Conservation (phyloP, 345 rosid species). For the Citrus unshiu region DNA sequence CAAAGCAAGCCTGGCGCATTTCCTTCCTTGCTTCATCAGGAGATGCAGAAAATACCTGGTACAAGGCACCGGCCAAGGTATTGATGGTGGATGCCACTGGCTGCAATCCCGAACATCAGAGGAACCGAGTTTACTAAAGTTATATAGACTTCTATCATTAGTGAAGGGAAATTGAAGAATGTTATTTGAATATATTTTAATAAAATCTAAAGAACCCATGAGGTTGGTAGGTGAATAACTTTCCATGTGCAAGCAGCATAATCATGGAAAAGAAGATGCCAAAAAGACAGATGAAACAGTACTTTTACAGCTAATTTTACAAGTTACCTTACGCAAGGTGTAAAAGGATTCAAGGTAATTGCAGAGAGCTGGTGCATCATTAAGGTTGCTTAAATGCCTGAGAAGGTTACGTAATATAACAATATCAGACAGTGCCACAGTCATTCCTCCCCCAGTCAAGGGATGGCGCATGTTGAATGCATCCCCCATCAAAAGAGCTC, state of each 20-base stretch:
- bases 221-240: not conserved
- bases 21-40: slow-evolving; percentile 45
- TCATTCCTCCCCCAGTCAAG: slow-evolving; percentile 65
- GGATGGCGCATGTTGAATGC: slow-evolving; percentile 70
- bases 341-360: slow-evolving; percentile 52
- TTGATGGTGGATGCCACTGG: slow-evolving; percentile 47
- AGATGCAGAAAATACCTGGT: slow-evolving; percentile 45
- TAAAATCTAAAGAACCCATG: not conserved
- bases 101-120: slow-evolving; percentile 18
- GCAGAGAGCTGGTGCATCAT: slow-evolving; percentile 39
- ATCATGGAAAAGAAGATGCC: not conserved
- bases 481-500: slow-evolving; percentile 52
- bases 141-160: not conserved
- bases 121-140: not conserved
- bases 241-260: not conserved
- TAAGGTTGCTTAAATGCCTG: slow-evolving; percentile 36
- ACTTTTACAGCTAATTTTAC: not conserved
- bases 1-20: slow-evolving; percentile 49
- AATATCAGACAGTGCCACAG: slow-evolving; percentile 55
- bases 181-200: not conserved
- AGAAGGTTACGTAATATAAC: slow-evolving; percentile 48
- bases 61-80: slow-evolving; percentile 44
- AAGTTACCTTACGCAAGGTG: slow-evolving; percentile 46
- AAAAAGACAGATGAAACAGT: not conserved
- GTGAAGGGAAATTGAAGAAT: not conserved